Conservation (phyloP, 441 rosid genomes). For the Euphorbia celastroides region DNA sequence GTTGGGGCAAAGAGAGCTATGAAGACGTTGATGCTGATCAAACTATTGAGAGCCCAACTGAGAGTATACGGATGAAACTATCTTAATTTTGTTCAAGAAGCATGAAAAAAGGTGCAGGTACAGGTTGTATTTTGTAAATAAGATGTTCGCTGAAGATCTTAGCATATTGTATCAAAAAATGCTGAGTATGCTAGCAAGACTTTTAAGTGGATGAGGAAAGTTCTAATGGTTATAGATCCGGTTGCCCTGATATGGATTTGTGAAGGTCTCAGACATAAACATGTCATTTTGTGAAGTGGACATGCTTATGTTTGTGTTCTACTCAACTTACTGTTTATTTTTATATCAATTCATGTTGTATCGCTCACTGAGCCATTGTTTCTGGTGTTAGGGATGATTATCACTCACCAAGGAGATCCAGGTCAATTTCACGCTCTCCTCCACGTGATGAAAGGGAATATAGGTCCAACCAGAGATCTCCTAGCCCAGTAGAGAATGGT, state of each 20-base stretch:
- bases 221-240: neutral
- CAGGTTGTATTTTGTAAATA: slow-evolving; percentile 35
- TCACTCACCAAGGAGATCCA: slow-evolving; percentile 44
- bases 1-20: slow-evolving; percentile 61
- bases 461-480: slow-evolving; percentile 38
- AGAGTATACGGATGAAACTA: slow-evolving; percentile 44
- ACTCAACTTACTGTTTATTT: neutral
- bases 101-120: slow-evolving; percentile 49
- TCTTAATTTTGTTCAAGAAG: slow-evolving; percentile 48
- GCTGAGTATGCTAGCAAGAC: slow-evolving; percentile 21
- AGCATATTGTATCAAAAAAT: slow-evolving; percentile 4
- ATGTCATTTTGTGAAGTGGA: slow-evolving; percentile 5
- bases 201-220: neutral
- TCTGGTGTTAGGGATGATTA: slow-evolving; percentile 34
- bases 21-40: slow-evolving; percentile 61
- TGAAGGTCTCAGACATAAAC: slow-evolving; percentile 4
- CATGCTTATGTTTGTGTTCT: slow-evolving; percentile 12
- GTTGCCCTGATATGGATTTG: slow-evolving; percentile 7
- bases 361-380: slow-evolving; percentile 34
- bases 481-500: slow-evolving; percentile 47
- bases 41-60: slow-evolving; percentile 51
- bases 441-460: slow-evolving; percentile 39
- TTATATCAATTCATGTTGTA: neutral
- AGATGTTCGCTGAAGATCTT: slow-evolving; percentile 31
- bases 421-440: slow-evolving; percentile 52